Base-by-base conservation (phyloP, 371 early-diverging fungal genomes). In the Conidiobolus coronatus region DNA sequence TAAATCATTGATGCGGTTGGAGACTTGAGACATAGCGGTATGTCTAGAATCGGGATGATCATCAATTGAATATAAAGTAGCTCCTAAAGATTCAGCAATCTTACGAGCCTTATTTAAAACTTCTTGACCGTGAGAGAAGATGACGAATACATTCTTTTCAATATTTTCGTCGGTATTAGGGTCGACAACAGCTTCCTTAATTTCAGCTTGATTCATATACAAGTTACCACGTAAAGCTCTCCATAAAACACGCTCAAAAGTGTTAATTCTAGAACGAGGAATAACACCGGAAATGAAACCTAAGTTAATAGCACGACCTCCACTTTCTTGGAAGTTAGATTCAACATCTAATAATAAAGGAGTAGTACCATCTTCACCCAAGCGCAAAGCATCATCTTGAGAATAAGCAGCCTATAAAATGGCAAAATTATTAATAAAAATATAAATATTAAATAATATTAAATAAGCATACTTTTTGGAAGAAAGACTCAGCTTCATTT, bases 201-300 rank as follows among this genome's bases (percentile, higher is more conserved):
- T 89, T 55, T 93, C 94, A 8, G 86, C 88, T 37, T 80, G 73
- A 64, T 90, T 93, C 73, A 97, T 81, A 68, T 78, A 93, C 54
- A 97, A 65, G 63, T 97, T 94, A 43, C 98, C 97, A 52, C 98
- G 86, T 52, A 97, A 77, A 14, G 88, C 81, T 40, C 95, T 81
- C 86, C 93, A 94, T 29, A 97, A 74, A 47, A 97, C 81, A 52
- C 93, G 79, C 63, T 93, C 91, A 57, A 96, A 90, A 11, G 81
- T 85, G 23, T 70, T 71, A 63, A 92, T 79, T 45, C 78, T 74
- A 24, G 55, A 54, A 50, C 91, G 77, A 1, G 81, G 60, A 50
- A 96, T 86, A 23, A 89, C 91, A 42, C 96, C 96, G 9, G 92
- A 79, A 34, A 96, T 83, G 52, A 76, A 72, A n/a, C 55, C 52